A percentile compares a stretch with the other conserved stretches of the same genome.
Conservation (phyloP, 805 yeast genomes). For the Ogataea methylovora region DNA sequence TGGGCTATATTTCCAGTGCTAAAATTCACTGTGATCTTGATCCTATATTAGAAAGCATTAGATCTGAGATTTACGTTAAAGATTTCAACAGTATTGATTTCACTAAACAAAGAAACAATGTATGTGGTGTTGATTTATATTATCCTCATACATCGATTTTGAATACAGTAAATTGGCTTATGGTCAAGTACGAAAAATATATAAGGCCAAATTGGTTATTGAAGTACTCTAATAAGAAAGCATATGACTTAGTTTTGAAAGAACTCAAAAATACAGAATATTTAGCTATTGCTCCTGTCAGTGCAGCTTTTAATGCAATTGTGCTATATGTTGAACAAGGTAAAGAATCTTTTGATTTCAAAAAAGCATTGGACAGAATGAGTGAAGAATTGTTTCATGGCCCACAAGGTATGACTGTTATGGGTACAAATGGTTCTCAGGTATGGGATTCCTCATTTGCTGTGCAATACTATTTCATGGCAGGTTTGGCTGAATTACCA, state of each 20-base stretch:
- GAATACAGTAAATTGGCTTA: conserved; percentile 49
- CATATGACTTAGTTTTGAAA: conserved; percentile 58
- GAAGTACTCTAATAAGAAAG: conserved; percentile 39
- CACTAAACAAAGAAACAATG: conserved; percentile 63
- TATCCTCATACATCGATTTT: conserved; percentile 80
- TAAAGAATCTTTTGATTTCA: conserved; percentile 49
- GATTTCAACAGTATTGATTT: conserved; percentile 68
- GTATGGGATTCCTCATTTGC: conserved; percentile 96
- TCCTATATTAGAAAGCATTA: conserved; percentile 55
- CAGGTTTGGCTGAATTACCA: conserved; percentile 68
- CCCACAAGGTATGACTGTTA: conserved; percentile 82
- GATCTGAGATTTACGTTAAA: conserved; percentile 68
- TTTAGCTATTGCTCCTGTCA: conserved; percentile 90
- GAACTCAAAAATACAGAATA: conserved; percentile 75
- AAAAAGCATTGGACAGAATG: conserved; percentile 48
- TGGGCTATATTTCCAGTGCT: conserved; percentile 70
- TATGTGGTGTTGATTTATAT: conserved; percentile 87
- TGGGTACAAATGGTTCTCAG: conserved; percentile 98
- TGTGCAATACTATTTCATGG: conserved; percentile 70
- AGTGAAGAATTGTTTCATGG: conserved; percentile 79
- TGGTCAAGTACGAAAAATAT: conserved; percentile 61
- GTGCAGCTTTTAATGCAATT: conserved; percentile 74
- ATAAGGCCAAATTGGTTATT: conserved; percentile 73
- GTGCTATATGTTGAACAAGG: conserved; percentile 72
- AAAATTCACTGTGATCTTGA: conserved; percentile 49